These are phyloP conservation scores for Saccharomycopsis selenospora DNA, from an alignment of 805 yeast genomes.

Conservation along the genomic window DNA sequence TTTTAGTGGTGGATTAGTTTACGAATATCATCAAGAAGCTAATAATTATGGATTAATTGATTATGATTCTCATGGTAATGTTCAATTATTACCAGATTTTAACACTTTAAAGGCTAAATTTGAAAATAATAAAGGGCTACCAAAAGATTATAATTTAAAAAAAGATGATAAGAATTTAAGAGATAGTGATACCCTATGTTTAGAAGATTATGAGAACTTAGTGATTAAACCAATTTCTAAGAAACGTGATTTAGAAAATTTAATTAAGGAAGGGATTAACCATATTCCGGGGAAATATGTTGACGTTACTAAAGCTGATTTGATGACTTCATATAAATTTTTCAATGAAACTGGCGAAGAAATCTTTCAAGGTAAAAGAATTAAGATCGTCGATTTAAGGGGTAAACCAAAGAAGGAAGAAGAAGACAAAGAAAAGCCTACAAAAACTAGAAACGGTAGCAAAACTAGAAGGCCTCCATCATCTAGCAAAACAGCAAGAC, in stretches of 20 bases:
- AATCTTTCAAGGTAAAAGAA: not conserved
- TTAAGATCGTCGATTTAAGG: not conserved
- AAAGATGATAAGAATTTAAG: constrained; percentile 24
- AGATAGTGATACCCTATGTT: constrained; percentile 28
- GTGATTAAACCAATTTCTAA: constrained; percentile 27
- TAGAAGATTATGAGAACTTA: constrained; percentile 35
- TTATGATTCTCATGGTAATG: constrained; percentile 36
- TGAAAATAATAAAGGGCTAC: constrained; percentile 29
- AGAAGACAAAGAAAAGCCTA: too few relatives aligned
- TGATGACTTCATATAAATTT: not conserved
- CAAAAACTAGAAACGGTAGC: too few relatives aligned
- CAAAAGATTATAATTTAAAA: constrained; percentile 25
- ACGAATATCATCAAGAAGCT: constrained; percentile 72
- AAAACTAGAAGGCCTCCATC: too few relatives aligned
- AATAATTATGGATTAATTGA: constrained; percentile 75
- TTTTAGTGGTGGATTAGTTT: constrained; percentile 81
- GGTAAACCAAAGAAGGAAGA: not conserved
- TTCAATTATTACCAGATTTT: constrained; percentile 41
- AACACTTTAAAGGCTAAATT: constrained; percentile 42
- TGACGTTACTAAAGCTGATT: not conserved
- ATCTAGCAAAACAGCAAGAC: too few relatives aligned
- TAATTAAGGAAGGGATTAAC: not conserved
- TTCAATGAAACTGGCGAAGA: not conserved
- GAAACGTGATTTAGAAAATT: not conserved
- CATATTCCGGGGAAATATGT: constrained; percentile 20